Base-by-base conservation (phyloP, 2,329 filamentous ascomycete species). In the Pseudogymnoascus sp. region DNA sequence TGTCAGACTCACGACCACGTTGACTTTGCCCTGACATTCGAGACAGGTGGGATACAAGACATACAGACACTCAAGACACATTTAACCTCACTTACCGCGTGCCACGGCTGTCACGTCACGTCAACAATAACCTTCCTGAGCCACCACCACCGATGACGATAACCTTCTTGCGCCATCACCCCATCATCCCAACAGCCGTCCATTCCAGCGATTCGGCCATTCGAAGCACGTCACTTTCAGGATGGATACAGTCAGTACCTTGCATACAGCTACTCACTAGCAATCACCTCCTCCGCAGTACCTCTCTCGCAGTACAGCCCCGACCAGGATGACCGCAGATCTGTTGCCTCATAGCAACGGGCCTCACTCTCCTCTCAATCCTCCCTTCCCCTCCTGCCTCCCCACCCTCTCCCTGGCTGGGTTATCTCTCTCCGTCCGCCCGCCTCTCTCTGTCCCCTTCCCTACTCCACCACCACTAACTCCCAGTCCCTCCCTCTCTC, bases 271-370 rank as follows among this genome's bases (percentile, higher is more conserved):
- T 31, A 3, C 25, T 31, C 8, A 52, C 45, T 52, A 31, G 45
- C 45, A 52, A 31, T 16, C 23, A 16, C 7, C 25, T 31, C 1
- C 45, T 23, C 12, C 40, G 40, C 40, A 23, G 40, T 43, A 43
- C 18, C 2, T 23, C 4, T 18, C 11, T 52, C 25, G 45, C 45
- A 31, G 45, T 52, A 52, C 25, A 16, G 31, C 2, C 45, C n/a
- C 1, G 25, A 52, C 45, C 45, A 52, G 45, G 45, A 31, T 52
- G 25, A 52, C 45, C 45, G 45, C 45, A 16, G 45, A 52, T 52
- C 45, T 52, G 45, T 52, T 52, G 45, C 25, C 45, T 31, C 45
- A 14, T 52, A 52, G 45, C 45, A 52, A 52, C 45, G 14, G 45
- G 14, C 25, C n/a, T 23, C 40, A 9, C 23, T 49, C 14, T n/a